Evolutionary conservation across 164 flowering plant genomes (phyloP), one percentile per base, ranked within the genome.

Genomic region (Berberis thunbergii): DNA sequence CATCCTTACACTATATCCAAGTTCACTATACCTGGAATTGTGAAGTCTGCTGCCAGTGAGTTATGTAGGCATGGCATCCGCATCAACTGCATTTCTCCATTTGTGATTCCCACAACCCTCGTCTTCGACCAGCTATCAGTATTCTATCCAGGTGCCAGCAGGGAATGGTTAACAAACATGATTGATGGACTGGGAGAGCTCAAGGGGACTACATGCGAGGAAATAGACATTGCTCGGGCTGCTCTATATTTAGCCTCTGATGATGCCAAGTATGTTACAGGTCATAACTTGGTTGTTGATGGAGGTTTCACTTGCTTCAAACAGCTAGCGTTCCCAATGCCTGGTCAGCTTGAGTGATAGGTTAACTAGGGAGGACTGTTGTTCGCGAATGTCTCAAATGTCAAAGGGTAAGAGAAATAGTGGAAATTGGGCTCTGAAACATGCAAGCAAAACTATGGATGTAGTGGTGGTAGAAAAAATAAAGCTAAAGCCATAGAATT

Each of bases 251-350:
- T 87, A 74, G 87, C 86, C 0, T 84, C 86, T 1, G 91, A 88
- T 41, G 95, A 84, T 8, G 85, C 91, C 0, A 83, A 81, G 58
- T 88, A 76, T 45, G 78, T 86, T 6, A 70, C 79, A 0, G 95
- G 95, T 2, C 89, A 86, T 64, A 86, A 88, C 71, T 70, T 88
- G n/a, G 86, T 84, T 2, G 82, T 86, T 8, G 95, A 88, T 50
- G 95, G 95, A 55, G 91, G 89, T 4, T 81, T 84, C 75, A 86
- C 88, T 45, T 61, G 73, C 72, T 79, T 68, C 64, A 88, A 88
- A 64, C 70, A 60, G 61, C 79, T 85, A 6, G 40, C 42, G 1
- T 68, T 84, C 41, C 85, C 89, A 7, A 43, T 41, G 46, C 70
- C 75, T 49, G 66, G 44, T 61, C 62, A 61, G 42, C 38, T 67